phyloP scores from a whole-genome alignment of 176 grass and related monocot species.

The Phoenix dactylifera region DNA sequence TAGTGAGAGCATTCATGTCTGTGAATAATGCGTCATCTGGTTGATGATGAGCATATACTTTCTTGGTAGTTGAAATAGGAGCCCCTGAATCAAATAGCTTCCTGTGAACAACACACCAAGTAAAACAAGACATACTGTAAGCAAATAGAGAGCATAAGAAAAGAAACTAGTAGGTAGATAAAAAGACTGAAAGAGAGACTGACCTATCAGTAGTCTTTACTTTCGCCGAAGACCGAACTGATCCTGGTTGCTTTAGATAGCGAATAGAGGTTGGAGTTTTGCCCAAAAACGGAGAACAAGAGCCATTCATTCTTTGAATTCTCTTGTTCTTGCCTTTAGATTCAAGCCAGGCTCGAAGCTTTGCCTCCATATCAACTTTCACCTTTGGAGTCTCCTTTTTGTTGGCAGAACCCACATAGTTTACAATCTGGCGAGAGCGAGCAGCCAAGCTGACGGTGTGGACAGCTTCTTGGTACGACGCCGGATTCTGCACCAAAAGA shows the following conservation, averaged over 20 bases:
- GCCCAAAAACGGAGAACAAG: constrained; percentile 40
- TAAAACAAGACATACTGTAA: not conserved
- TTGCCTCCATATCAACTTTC: constrained; percentile 86
- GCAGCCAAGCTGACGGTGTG: constrained; percentile 71
- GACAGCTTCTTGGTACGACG: constrained; percentile 70
- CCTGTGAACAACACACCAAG: constrained; percentile 38
- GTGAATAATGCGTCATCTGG: no score
- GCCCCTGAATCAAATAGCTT: constrained; percentile 46
- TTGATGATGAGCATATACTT: not conserved
- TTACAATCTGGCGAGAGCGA: constrained; percentile 57
- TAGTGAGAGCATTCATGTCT: no score
- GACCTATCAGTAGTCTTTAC: constrained; percentile 44
- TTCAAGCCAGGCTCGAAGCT: constrained; percentile 79
- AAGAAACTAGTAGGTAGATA: no score
- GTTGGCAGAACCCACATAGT: constrained; percentile 33
- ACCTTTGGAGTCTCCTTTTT: constrained; percentile 62
- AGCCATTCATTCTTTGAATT: constrained; percentile 44
- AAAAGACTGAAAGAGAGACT: constrained; percentile 20
- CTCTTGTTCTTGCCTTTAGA: constrained; percentile 77
- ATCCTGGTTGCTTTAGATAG: constrained; percentile 34
- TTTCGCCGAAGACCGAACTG: constrained; percentile 38
- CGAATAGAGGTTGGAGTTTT: constrained; percentile 47
- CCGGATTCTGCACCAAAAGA: constrained; percentile 54
- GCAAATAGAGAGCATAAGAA: no score
- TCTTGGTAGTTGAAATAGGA: constrained; percentile 17